Evolutionary conservation across 768 basidiomycete species (phyloP).

Genomic region (Mycena chlorophos): DNA sequence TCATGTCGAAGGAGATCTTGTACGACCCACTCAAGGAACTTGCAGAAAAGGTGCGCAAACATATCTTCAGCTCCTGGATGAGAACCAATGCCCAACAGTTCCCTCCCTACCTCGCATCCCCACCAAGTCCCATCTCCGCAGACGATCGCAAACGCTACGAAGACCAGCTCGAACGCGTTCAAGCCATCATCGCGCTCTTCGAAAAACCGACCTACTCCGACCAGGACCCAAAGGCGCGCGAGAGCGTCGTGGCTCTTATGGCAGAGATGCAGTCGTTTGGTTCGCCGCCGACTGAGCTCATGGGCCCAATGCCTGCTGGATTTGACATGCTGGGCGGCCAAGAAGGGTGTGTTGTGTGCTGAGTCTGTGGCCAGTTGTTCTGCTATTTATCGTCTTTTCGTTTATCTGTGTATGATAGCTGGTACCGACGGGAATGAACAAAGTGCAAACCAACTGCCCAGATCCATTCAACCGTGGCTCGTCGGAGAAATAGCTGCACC

Average conservation of each 20-base stretch:
- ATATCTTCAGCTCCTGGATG: not conserved
- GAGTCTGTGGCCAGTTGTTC: too few species aligned
- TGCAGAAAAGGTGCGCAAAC: conserved; percentile 56
- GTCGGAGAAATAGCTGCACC: too few species aligned
- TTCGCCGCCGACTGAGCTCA: conserved; percentile 76
- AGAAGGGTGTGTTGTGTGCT: conserved; percentile 48
- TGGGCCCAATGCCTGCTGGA: conserved; percentile 83
- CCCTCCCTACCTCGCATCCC: conserved; percentile 67
- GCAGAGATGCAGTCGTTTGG: conserved; percentile 81
- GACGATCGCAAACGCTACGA: conserved; percentile 67
- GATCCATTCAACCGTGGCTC: too few species aligned
- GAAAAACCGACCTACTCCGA: conserved; percentile 63
- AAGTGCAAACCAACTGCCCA: too few species aligned
- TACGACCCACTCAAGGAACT: conserved; percentile 87
- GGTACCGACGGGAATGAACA: too few species aligned
- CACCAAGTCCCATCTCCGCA: conserved; percentile 50
- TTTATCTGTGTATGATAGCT: too few species aligned
- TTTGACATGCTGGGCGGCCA: conserved; percentile 42
- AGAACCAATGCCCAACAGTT: conserved; percentile 47
- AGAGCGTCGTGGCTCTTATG: conserved; percentile 68
- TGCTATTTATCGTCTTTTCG: too few species aligned
- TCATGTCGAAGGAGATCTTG: conserved; percentile 82
- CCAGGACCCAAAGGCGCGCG: conserved; percentile 44
- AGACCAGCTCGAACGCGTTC: conserved; percentile 57
- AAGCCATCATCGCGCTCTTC: conserved; percentile 63